Evolutionary conservation across 2,329 filamentous ascomycete genomes (phyloP).

Genomic region (Cryphonectria nitschkei): DNA sequence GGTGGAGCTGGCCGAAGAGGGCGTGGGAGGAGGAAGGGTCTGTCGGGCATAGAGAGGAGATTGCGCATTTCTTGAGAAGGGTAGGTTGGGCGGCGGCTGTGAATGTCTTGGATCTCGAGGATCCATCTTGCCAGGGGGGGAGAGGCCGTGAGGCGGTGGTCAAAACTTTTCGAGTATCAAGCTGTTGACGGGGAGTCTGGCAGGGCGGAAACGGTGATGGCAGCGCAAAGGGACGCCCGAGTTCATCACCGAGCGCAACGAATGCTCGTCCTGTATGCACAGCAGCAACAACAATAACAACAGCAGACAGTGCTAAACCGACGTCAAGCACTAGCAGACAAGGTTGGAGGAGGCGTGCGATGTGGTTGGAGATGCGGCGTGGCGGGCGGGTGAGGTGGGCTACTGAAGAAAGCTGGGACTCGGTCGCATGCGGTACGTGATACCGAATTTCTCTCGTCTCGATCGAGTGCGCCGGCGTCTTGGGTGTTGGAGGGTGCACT

Average conservation of each 20-base stretch:
- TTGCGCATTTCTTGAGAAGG: conserved; percentile 40
- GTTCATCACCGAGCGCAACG: background rate
- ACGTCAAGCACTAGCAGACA: conserved; percentile 16
- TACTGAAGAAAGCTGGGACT: conserved; percentile 3
- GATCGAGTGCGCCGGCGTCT: conserved; percentile 14
- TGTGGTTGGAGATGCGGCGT: background rate
- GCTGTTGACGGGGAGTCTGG: background rate
- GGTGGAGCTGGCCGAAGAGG: conserved; percentile 27
- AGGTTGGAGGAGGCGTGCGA: conserved; percentile 8
- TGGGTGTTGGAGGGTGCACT: background rate
- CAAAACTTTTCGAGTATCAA: conserved; percentile 11
- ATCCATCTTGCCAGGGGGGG: conserved; percentile 26
- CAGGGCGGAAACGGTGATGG: background rate
- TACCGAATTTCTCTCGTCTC: background rate
- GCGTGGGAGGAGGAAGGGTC: conserved; percentile 34
- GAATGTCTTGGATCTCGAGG: conserved; percentile 39
- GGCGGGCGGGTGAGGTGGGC: conserved; percentile 4
- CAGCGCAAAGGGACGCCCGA: conserved; percentile 5
- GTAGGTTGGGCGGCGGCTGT: conserved; percentile 38
- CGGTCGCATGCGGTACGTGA: conserved; percentile 20
- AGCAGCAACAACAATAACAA: too few species aligned
- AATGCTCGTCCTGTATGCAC: background rate
- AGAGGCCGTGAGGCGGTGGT: background rate
- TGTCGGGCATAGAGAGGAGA: conserved; percentile 39
- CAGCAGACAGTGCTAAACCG: background rate